phyloP scores from a whole-genome alignment of 805 yeast genomes.

The Saturnispora bothae region DNA sequence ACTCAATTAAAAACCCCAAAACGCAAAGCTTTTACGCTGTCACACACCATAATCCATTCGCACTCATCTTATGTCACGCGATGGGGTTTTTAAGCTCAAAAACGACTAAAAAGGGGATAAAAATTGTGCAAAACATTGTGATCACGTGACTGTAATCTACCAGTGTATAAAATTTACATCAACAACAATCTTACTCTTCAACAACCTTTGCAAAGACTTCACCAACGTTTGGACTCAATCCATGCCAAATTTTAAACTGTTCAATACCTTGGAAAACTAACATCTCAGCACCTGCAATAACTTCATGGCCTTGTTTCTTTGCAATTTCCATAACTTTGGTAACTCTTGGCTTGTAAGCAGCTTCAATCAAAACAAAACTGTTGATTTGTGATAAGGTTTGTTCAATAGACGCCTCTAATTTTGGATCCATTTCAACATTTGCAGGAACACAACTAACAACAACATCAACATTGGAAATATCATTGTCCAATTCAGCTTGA shows the following conservation, averaged over 20 bases:
- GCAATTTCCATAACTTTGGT: conserved; percentile 86
- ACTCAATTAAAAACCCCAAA: too few relatives aligned
- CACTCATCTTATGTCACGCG: too few relatives aligned
- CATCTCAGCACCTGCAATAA: conserved; percentile 87
- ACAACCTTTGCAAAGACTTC: conserved; percentile 52
- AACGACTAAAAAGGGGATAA: too few relatives aligned
- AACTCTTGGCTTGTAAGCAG: conserved; percentile 84
- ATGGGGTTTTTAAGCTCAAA: too few relatives aligned
- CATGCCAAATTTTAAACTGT: conserved; percentile 75
- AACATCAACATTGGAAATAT: conserved; percentile 34
- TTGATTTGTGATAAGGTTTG: conserved; percentile 34
- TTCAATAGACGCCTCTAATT: conserved; percentile 39
- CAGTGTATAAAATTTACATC: too few relatives aligned
- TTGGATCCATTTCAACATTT: conserved; percentile 53
- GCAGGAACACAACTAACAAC: conserved; percentile 81
- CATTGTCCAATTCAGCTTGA: conserved; percentile 23
- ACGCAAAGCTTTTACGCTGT: too few relatives aligned
- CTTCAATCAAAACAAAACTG: conserved; percentile 58
- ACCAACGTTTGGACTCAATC: conserved; percentile 50
- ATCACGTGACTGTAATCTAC: too few relatives aligned
- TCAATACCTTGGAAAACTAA: conserved; percentile 86
- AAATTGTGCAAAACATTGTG: too few relatives aligned
- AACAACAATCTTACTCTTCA: too few relatives aligned
- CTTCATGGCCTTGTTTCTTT: conserved; percentile 39
- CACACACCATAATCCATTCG: too few relatives aligned